phyloP scores from a whole-genome alignment of 2,329 filamentous ascomycete genomes.

The Monosporascus ibericus region DNA sequence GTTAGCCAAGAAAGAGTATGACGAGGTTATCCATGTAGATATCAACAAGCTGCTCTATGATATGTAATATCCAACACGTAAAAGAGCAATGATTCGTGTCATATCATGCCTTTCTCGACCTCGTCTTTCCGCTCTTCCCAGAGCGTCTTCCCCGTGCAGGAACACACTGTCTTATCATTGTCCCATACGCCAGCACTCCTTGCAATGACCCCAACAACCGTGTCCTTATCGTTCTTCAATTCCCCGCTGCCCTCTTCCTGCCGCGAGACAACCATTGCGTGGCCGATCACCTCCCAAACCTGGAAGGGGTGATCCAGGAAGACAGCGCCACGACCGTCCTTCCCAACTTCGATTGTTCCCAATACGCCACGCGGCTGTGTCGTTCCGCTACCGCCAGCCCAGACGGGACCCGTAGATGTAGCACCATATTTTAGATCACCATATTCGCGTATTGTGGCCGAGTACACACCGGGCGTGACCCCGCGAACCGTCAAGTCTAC shows the following conservation, averaged over 20 bases:
- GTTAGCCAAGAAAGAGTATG: too few relatives aligned
- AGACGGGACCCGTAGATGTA: constrained; percentile 76
- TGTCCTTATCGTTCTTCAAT: constrained; percentile 72
- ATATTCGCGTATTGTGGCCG: constrained; percentile 76
- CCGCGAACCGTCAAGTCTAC: constrained; percentile 85
- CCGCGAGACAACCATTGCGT: constrained; percentile 78
- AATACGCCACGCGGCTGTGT: constrained; percentile 49
- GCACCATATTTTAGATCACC: constrained; percentile 83
- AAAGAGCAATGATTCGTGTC: constrained; percentile 20
- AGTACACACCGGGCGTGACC: constrained; percentile 73
- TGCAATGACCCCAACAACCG: constrained; percentile 87
- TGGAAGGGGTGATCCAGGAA: constrained; percentile 79
- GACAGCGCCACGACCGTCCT: constrained; percentile 68
- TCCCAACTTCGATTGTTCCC: constrained; percentile 68
- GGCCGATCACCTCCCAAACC: constrained; percentile 94
- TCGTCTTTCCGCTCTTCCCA: constrained; percentile 96
- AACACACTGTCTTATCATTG: constrained; percentile 97
- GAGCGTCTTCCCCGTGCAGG: constrained; percentile 93
- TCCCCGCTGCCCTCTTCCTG: constrained; percentile 54
- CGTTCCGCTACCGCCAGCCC: constrained; percentile 46
- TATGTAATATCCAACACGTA: too few relatives aligned
- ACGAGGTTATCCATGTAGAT: too few relatives aligned
- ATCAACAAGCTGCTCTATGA: too few relatives aligned
- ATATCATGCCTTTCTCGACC: constrained; percentile 85
- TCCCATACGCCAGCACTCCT: constrained; percentile 98